phyloP scores from a whole-genome alignment of 148 eudicot species.

The Camellia lanceoleosa region DNA sequence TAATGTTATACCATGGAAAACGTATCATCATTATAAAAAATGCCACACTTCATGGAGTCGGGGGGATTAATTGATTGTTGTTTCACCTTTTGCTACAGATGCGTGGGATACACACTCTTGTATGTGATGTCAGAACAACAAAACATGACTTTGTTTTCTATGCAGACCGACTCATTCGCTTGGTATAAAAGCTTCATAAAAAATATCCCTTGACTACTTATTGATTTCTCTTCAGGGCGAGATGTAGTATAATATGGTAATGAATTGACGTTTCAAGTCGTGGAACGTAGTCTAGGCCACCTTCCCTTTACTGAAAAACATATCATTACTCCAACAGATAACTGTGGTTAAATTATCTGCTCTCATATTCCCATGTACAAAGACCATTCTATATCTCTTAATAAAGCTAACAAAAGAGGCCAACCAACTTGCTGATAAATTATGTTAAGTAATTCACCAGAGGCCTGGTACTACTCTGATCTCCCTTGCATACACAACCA shows the following conservation, averaged over 20 bases:
- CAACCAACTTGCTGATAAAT: neutral
- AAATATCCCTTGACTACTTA: neutral
- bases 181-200: conserved; percentile 32
- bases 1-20: too few species aligned
- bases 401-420: neutral
- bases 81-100: conserved; percentile 28
- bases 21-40: too few species aligned
- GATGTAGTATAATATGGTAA: neutral
- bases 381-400: neutral
- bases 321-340: conserved; percentile 77
- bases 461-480: too few species aligned
- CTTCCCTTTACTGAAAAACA: conserved; percentile 75
- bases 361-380: neutral
- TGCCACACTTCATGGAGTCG: too few species aligned
- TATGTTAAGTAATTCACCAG: neutral
- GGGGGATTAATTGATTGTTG: neutral
- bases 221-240: neutral
- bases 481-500: too few species aligned
- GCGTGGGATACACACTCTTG: conserved; percentile 59
- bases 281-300: conserved; percentile 76
- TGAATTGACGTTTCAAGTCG: conserved; percentile 40
- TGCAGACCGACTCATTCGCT: conserved; percentile 73
- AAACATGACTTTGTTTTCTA: conserved; percentile 74
- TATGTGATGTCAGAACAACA: conserved; percentile 58
- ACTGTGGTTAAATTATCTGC: conserved; percentile 5